A percentile compares a stretch with the other conserved stretches of the same genome.
phyloP scores from a whole-genome alignment of 139 green algal species.

The Chlamydomonas eustigma region DNA sequence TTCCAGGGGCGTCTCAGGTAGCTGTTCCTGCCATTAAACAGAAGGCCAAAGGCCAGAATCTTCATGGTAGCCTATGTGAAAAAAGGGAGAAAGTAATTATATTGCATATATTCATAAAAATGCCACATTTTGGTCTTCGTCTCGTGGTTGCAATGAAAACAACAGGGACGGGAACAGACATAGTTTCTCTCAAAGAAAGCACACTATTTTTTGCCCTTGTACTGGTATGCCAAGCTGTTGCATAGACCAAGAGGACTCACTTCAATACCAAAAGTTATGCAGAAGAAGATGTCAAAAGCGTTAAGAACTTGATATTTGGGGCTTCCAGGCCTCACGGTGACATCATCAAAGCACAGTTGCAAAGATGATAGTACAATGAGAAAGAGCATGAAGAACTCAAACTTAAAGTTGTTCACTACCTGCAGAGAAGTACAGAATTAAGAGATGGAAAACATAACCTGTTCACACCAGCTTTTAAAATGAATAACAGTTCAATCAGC shows the following conservation, averaged over 20 bases:
- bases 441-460: no score
- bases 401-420: not conserved
- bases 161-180: no score
- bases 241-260: not conserved
- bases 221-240: not conserved
- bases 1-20: constrained; percentile 68
- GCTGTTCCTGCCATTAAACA: constrained; percentile 36
- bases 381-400: constrained; percentile 5
- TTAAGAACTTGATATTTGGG: not conserved
- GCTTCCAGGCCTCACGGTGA: not conserved
- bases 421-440: no score
- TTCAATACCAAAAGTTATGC: constrained; percentile 5
- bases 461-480: no score
- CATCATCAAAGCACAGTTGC: constrained; percentile 11
- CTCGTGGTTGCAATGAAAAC: no score
- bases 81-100: no score
- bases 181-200: no score
- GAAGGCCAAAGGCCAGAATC: constrained; percentile 54
- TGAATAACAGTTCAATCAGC: no score
- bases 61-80: constrained; percentile 38
- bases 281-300: not conserved
- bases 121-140: no score
- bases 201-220: no score
- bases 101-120: no score
- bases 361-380: not conserved